Evolutionary conservation across 2,329 filamentous ascomycete species (phyloP), one percentile per base, ranked within the genome.

Genomic region (Daldinia eschscholtzii): DNA sequence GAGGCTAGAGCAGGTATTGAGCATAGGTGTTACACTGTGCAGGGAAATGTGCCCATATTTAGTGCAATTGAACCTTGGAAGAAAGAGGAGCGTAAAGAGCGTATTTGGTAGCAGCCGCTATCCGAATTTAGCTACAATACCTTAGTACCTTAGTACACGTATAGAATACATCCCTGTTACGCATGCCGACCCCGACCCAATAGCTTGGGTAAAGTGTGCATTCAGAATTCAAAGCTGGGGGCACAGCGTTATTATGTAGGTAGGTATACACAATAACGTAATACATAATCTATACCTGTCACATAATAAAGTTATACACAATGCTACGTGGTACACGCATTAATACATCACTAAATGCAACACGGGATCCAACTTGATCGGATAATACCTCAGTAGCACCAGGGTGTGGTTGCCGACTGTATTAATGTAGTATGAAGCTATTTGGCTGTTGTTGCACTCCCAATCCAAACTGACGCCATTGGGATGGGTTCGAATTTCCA

Each of bases 381-480:
- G 50, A 53, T 55, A 52, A 33, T 52, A 30, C 7, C 33, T 35
- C 33, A 58, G 50, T 53, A 66, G 15, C 18, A 23, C 46, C 13
- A 44, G 37, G 39, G 46, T 20, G 30, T 55, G 10, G 33, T 53
- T 57, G 20, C 42, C 61, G 50, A 57, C 18, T 46, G 44, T 67
- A 56, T 56, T 2, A 33, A 3, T 10, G 55, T 50, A 60, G 15
- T 4, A 52, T 63, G 59, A 4, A 15, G 44, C 50, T 60, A 57
- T 57, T 35, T 46, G 37, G 23, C 18, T 57, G 35, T 26, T 37
- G 57, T 57, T 37, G 57, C 52, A 33, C 3, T 57, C n/a, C 10
- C 58, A 56, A 58, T 63, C 59, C 10, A 57, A 42, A 61, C 20
- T 68, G 62, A 68, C 66, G 66, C 61, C 53, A 61, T 69, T 28